These are phyloP conservation scores for Lipomyces mesembrius DNA, from an alignment of 805 yeast genomes.

Conservation along the genomic window DNA sequence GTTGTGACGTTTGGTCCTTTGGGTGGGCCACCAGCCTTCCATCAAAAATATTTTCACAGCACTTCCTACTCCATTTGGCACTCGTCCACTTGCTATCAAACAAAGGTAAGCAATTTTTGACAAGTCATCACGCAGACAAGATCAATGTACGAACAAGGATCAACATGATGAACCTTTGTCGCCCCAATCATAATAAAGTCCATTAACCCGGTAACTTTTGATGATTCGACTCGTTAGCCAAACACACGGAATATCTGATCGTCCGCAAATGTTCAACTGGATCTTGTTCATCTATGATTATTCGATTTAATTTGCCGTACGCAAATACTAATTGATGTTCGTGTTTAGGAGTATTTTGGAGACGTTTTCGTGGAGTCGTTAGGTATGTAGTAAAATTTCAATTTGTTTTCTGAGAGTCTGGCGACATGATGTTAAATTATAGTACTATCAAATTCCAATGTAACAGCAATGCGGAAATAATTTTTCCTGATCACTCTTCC, in stretches of 20 bases:
- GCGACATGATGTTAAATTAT: constrained; percentile 13
- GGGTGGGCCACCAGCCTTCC: no score
- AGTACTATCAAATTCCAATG: constrained; percentile 34
- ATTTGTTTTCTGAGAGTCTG: background rate
- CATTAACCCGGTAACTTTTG: constrained; percentile 32
- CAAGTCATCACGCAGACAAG: background rate
- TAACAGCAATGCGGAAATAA: constrained; percentile 12
- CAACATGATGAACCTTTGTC: constrained; percentile 37
- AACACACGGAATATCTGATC: constrained; percentile 31
- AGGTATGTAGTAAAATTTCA: background rate
- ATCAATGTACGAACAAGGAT: background rate
- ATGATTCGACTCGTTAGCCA: constrained; percentile 40
- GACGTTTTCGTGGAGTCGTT: background rate
- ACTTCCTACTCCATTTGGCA: no score
- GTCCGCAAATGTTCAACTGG: no score
- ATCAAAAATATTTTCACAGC: no score
- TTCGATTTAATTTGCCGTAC: no score
- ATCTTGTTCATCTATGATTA: no score
- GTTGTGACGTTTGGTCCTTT: no score
- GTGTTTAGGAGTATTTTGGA: background rate
- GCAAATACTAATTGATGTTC: background rate
- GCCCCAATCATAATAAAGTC: constrained; percentile 39
- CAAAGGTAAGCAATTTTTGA: background rate
- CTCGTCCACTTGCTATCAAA: background rate
- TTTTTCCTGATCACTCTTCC: constrained; percentile 1